Percentiles rank a stretch among this genome's conserved stretches.
phyloP scores from a whole-genome alignment of 768 basidiomycete genomes.

The Lentinula edodes region DNA sequence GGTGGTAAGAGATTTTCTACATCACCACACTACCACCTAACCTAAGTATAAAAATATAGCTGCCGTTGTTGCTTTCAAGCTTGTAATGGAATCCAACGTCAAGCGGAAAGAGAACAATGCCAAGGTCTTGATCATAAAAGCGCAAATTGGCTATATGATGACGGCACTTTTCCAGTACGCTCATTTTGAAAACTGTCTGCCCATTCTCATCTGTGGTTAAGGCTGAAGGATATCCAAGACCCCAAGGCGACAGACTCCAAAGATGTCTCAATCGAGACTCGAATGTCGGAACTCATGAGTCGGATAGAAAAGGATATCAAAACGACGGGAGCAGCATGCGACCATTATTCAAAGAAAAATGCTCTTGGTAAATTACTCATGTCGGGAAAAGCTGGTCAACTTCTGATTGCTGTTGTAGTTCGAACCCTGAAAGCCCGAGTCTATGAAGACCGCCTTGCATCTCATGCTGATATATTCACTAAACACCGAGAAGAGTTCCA shows the following conservation, averaged over 20 bases:
- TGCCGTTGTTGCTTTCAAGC: constrained; percentile 33
- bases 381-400: neutral
- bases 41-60: neutral
- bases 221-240: constrained; percentile 23
- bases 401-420: constrained; percentile 16
- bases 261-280: constrained; percentile 22
- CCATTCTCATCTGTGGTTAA: constrained; percentile 4
- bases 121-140: constrained; percentile 38
- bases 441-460: constrained; percentile 34
- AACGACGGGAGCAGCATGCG: constrained; percentile 37
- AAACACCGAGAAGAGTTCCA: constrained; percentile 29
- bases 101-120: constrained; percentile 47
- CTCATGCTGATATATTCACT: constrained; percentile 25
- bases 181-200: neutral
- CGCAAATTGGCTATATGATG: constrained; percentile 50
- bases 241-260: constrained; percentile 23
- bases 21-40: neutral
- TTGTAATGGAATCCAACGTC: constrained; percentile 42
- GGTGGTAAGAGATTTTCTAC: neutral
- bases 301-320: constrained; percentile 35
- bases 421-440: constrained; percentile 28
- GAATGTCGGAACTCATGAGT: constrained; percentile 23
- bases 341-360: constrained; percentile 39
- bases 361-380: constrained; percentile 26
- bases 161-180: constrained; percentile 37